phyloP scores from a whole-genome alignment of 73 alveolate species.

The Symbiodinium natans region DNA sequence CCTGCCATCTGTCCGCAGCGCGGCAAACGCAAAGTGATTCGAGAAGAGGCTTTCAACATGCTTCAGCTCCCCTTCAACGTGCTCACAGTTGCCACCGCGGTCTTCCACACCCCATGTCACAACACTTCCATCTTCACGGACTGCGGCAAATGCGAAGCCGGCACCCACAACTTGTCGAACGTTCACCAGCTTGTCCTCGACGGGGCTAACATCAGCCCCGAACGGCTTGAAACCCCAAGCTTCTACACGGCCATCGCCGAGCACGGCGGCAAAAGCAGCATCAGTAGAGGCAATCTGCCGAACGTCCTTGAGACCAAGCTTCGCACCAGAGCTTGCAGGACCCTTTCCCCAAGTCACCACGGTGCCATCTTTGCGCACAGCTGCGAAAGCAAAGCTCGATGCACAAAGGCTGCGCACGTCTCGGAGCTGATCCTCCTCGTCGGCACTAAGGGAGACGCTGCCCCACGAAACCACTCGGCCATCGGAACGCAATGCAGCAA shows the following conservation, averaged over 20 bases:
- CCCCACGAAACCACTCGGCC: not conserved
- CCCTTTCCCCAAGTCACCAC: constrained; percentile 31
- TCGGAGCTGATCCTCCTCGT: not conserved
- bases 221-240: constrained; percentile 2
- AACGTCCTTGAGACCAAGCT: not conserved
- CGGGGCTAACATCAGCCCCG: not conserved
- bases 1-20: not conserved
- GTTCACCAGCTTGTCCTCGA: not conserved
- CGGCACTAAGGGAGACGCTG: not conserved
- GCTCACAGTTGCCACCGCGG: not conserved
- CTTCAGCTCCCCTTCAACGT: not conserved
- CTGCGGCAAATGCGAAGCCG: not conserved
- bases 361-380: not conserved
- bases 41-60: not conserved
- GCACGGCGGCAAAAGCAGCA: not conserved
- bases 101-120: not conserved
- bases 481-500: constrained; percentile 1
- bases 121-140: not conserved
- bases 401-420: not conserved
- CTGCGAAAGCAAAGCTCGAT: constrained; percentile 15
- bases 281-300: not conserved
- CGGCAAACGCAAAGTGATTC: not conserved
- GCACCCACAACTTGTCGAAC: not conserved
- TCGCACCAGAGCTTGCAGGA: not conserved
- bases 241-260: constrained; percentile 12